Base-by-base conservation (phyloP, 306 rosid genomes). In the Vigna radiata region DNA sequence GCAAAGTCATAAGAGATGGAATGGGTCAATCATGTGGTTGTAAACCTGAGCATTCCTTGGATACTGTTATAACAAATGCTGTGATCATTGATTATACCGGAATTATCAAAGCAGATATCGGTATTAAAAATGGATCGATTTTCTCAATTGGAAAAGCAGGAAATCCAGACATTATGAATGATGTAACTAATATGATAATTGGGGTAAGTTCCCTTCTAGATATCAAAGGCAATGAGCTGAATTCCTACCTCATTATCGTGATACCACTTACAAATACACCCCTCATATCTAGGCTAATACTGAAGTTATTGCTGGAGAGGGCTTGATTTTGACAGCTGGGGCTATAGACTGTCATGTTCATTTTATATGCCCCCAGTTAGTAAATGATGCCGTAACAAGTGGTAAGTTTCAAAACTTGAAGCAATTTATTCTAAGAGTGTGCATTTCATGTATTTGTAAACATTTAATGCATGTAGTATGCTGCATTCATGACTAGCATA, bases 271-370 rank as follows among this genome's bases (percentile, higher is more conserved):
- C 61, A 63, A 43, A 31, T 36, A 18, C 82, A 23, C 39, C 81
- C 47, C 68, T 60, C 68, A 47, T 85, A 41, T 77, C 33, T 75
- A 95, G 99, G 96, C 85, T n/a, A 87, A 83, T 87, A 92, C 97
- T 25, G 99, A 95, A 89, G 97, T 88, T 79, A 90, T 95, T 80
- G 91, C 96, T 6, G 97, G 91, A 64, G 97, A 92, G 89, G 96
- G 97, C 56, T 75, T 88, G 77, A 80, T 95, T 67, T 68, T 95
- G 76, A 95, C 99, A 70, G 97, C 99, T 23, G 99, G 99, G 43
- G 99, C 88, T 48, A 86, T 92, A 72, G 99, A 95, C 72, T 92
- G 94, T 81, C 99, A 95, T 78, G 99, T 95, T 65, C 99, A 95
- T 81, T 92, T 86, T 80, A 90, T 89, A 81, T 90, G 99, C 88